Percentiles rank a stretch among this genome's conserved stretches.
phyloP scores from a whole-genome alignment of 2,329 filamentous ascomycete genomes.

The Penicillium frequentans region DNA sequence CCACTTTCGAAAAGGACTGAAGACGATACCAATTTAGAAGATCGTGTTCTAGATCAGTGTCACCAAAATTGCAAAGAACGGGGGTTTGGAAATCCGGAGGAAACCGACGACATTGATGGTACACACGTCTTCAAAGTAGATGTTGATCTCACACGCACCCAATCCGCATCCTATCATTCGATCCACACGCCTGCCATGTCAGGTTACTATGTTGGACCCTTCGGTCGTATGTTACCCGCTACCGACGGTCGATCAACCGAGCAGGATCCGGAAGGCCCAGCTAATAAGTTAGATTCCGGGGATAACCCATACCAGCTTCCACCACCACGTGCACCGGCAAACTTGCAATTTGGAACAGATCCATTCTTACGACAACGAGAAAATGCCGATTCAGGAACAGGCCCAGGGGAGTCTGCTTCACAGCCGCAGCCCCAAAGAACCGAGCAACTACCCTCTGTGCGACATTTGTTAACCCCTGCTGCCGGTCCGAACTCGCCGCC shows the following conservation, averaged over 20 bases:
- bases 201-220: conserved; percentile 39
- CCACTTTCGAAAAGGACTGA: too few relatives aligned
- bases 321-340: conserved; percentile 34
- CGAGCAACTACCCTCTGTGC: conserved; percentile 41
- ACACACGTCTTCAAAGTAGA: conserved; percentile 14
- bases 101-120: background rate
- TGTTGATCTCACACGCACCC: background rate
- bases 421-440: conserved; percentile 16
- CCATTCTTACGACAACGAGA: conserved; percentile 27
- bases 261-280: conserved; percentile 26
- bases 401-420: conserved; percentile 9
- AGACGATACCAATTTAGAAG: background rate
- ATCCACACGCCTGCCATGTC: conserved; percentile 31
- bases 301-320: conserved; percentile 42
- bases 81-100: background rate
- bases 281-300: conserved; percentile 34
- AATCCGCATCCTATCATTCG: background rate
- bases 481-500: conserved; percentile 30
- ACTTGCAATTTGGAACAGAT: conserved; percentile 38
- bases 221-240: conserved; percentile 40
- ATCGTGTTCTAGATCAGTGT: background rate
- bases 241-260: conserved; percentile 26
- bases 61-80: background rate
- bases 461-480: conserved; percentile 39
- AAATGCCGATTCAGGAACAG: conserved; percentile 21